Percentiles rank a stretch among this genome's conserved stretches.
These are phyloP conservation scores for Henckelia pumila DNA, from an alignment of 257 asterid species.

Conservation along the genomic window DNA sequence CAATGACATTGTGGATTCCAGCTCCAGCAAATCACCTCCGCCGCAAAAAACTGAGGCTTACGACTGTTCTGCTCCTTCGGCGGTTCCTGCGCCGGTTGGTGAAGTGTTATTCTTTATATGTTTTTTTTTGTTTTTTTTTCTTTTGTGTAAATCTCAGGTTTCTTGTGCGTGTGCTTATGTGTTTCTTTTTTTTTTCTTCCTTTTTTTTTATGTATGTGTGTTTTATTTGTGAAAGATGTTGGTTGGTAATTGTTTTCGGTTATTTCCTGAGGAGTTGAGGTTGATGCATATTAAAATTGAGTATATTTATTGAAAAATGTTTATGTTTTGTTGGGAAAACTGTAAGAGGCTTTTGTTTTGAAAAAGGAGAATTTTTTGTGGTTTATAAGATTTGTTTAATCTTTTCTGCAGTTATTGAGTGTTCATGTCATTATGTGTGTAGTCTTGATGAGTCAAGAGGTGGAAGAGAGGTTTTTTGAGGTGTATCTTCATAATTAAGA, in stretches of 20 bases:
- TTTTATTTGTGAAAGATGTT: conserved; percentile 9
- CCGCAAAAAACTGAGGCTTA: conserved; percentile 22
- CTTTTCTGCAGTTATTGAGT: conserved; percentile 2
- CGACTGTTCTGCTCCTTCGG: conserved; percentile 33
- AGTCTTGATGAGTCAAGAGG: conserved; percentile 10
- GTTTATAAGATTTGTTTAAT: neutral
- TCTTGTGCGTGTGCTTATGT: neutral
- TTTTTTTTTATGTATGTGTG: neutral
- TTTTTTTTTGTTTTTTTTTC: neutral
- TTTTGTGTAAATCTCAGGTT: no score
- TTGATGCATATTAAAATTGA: neutral
- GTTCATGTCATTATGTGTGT: conserved; percentile 4
- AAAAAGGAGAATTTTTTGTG: neutral
- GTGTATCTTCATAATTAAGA: conserved; percentile 2
- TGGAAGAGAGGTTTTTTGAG: neutral
- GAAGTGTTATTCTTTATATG: conserved; percentile 15
- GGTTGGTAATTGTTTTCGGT: conserved; percentile 7
- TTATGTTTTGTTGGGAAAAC: conserved; percentile 12
- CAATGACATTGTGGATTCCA: conserved; percentile 30
- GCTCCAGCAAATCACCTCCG: conserved; percentile 32
- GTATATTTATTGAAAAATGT: neutral
- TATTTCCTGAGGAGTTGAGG: conserved; percentile 1
- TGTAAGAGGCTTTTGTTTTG: conserved; percentile 10
- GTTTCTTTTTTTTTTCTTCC: no score
- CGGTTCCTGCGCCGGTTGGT: conserved; percentile 36